Base-by-base conservation (phyloP, 176 grass and related monocot genomes). In the maize (Zea mays) region DNA sequence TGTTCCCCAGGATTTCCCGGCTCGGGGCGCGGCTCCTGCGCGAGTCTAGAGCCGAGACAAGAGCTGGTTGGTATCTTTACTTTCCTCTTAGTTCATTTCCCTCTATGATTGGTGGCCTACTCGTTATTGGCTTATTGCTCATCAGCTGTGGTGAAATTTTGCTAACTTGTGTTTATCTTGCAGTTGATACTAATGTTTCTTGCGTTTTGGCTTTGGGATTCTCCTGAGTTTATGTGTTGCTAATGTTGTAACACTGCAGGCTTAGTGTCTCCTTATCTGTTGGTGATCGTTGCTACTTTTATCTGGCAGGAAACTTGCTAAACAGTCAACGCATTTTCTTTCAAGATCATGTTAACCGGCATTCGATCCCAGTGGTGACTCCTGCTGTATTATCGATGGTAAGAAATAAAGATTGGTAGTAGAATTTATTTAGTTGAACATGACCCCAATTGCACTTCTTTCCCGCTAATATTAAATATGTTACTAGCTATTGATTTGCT, bases 1-100 rank as follows among this genome's bases (percentile, higher is more conserved):
- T 91, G 85, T 49, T 91, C 5, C 78, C 85, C 33, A 81, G 85
- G 79, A 42, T 91, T 72, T 87, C 89, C 3, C 89, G 62, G 62
- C 52, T 91, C 6, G 85, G 81, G 37, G 45, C 58, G 52, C 77
- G 81, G 45, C 39, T 87, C 40, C 62, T 82, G 61, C 82, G 56
- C 33, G 81, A 87, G 52, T 56, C 20, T 41, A 74, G 19, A 69
- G 21, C 45, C 16, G 75, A 65, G 33, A 65, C 61, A 6, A 65
- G 43, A 52, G 62, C 74, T 56, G 85, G 89, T 91, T 36, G 15
- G 67, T 83, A 27, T 34, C 62, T 64, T 47, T n/a, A 0, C 40
- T 33, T 59, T 12, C 63, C 48, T 68, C 9, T 16, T 33, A 21
- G 50, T 3, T 79, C 42, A 11, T 17, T 15, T 66, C 17, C 62